Conservation (phyloP, 2,329 filamentous ascomycete genomes). For the Penicillium sp. region DNA sequence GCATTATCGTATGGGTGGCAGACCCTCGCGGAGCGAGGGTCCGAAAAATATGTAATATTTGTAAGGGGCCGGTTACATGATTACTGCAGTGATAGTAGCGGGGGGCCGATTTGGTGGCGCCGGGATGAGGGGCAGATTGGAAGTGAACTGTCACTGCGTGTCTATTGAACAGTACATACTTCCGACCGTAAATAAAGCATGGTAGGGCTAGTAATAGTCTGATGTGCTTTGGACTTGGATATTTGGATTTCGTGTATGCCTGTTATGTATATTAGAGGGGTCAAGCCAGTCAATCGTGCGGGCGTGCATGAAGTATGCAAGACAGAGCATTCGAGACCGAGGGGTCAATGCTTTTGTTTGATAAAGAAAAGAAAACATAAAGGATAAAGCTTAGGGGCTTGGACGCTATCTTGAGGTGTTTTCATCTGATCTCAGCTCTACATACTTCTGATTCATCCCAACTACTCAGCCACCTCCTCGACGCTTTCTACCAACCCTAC, state of each 20-base stretch:
- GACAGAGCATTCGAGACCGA: not conserved
- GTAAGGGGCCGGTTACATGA: no score
- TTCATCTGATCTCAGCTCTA: no score
- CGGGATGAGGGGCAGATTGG: slow-evolving; percentile 1
- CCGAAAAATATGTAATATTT: no score
- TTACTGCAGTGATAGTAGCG: not conserved
- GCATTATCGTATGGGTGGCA: no score
- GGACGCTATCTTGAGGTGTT: not conserved
- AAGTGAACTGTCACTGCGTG: not conserved
- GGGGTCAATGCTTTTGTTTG: not conserved
- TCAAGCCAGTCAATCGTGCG: no score
- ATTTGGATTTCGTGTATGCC: not conserved
- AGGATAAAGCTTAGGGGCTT: not conserved
- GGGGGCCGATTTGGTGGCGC: not conserved
- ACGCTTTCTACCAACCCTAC: not conserved
- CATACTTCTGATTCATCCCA: not conserved
- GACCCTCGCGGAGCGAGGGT: no score
- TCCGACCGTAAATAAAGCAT: not conserved
- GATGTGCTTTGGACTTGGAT: not conserved
- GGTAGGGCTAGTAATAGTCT: not conserved
- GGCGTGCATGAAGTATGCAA: not conserved
- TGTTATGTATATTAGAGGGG: not conserved
- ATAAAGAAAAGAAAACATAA: not conserved
- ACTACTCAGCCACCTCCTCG: not conserved
- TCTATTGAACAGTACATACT: not conserved